Evolutionary conservation across 805 yeast species (phyloP).

Genomic region (Candida ortonii): DNA sequence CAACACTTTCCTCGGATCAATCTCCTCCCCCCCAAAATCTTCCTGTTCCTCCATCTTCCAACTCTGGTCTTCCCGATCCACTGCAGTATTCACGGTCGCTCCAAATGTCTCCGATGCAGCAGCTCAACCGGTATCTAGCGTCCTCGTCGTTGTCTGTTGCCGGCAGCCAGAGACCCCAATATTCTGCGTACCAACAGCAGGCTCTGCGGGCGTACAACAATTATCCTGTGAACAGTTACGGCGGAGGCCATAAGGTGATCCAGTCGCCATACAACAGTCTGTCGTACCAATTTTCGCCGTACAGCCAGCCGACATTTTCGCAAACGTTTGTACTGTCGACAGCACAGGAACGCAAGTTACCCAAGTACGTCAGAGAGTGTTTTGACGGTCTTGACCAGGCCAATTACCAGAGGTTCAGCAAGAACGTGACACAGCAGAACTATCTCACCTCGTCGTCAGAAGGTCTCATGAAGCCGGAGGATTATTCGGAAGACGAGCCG

Average conservation of each 20-base stretch:
- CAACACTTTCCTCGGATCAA: constrained; percentile 16
- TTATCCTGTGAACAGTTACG: constrained; percentile 9
- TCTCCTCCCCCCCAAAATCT: constrained; percentile 19
- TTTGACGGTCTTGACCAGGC: constrained; percentile 31
- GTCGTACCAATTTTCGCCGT: constrained; percentile 31
- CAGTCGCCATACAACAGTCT: constrained; percentile 32
- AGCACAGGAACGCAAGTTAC: constrained; percentile 33
- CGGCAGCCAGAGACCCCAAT: background rate
- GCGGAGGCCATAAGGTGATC: constrained; percentile 29
- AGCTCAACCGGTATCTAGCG: constrained; percentile 11
- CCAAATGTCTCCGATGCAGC: constrained; percentile 10
- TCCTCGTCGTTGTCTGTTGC: constrained; percentile 10
- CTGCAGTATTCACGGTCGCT: constrained; percentile 2
- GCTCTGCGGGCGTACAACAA: constrained; percentile 10
- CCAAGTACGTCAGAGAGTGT: constrained; percentile 33
- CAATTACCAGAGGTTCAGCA: constrained; percentile 30
- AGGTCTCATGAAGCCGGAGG: constrained; percentile 21
- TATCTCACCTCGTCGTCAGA: constrained; percentile 18
- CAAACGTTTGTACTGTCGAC: constrained; percentile 38
- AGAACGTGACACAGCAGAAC: constrained; percentile 20
- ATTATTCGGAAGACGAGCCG: constrained; percentile 13
- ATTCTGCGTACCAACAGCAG: constrained; percentile 11
- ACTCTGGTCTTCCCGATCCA: constrained; percentile 5
- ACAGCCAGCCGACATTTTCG: constrained; percentile 29
- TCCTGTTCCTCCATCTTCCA: constrained; percentile 11